A percentile compares a stretch with the other conserved stretches of the same genome.
Evolutionary conservation across 148 eudicot species (phyloP).

Genomic region (Amaranthus cruentus): DNA sequence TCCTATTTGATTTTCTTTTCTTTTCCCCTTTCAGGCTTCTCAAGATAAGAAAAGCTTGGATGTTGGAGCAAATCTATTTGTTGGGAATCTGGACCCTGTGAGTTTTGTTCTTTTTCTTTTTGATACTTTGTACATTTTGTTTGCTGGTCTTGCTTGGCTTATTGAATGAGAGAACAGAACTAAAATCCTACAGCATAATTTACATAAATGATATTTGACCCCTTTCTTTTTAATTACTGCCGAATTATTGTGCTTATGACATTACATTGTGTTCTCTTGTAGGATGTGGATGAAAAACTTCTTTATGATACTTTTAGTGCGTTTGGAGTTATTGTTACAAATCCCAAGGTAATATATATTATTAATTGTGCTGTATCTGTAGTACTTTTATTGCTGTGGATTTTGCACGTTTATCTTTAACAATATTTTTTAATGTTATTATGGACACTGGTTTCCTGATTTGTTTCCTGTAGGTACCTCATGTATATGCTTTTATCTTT

Average conservation of each 20-base stretch:
- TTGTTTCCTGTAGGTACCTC: neutral
- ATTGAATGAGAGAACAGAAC: no score
- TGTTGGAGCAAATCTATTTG: slow-evolving; percentile 97
- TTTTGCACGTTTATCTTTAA: neutral
- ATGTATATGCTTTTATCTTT: neutral
- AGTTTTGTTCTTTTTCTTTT: slow-evolving; percentile 19
- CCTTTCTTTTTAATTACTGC: neutral
- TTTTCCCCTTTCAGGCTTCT: slow-evolving; percentile 57
- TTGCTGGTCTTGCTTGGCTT: neutral
- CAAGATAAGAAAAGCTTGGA: slow-evolving; percentile 98
- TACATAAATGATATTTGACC: neutral
- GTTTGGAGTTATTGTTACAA: slow-evolving; percentile 93
- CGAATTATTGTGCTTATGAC: neutral
- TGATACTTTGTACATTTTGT: neutral
- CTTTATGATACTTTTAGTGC: slow-evolving; percentile 96
- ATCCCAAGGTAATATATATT: slow-evolving; percentile 61
- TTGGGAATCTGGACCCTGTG: slow-evolving; percentile 98
- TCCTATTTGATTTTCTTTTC: neutral
- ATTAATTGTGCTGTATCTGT: slow-evolving; percentile 5
- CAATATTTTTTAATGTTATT: neutral
- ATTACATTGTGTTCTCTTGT: slow-evolving; percentile 20
- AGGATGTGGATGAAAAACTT: slow-evolving; percentile 98
- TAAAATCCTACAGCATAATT: neutral
- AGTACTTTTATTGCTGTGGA: neutral
- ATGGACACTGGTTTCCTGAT: neutral